Base-by-base conservation (phyloP, 2,329 filamentous ascomycete species). In the Raffaelea arxii region DNA sequence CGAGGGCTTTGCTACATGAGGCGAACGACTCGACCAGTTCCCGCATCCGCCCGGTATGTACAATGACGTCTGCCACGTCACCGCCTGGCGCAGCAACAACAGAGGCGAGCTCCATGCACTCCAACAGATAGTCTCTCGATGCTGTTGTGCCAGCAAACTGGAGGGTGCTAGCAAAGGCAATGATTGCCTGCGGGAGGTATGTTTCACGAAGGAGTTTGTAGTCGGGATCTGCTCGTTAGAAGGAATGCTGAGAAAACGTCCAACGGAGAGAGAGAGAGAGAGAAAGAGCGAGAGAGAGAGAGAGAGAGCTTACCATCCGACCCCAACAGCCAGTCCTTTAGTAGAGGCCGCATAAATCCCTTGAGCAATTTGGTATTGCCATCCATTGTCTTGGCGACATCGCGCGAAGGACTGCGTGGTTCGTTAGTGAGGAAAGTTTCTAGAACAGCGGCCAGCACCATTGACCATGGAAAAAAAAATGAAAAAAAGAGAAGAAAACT, bases 51-150 rank as follows among this genome's bases (percentile, higher is more conserved):
- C 74, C 74, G 3, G 78, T 74, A 46, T 74, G 71, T 46, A 80
- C 63, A 54, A 92, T 85, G 39, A 77, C 74, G 22, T 70, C 65
- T 2, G 82, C 78, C 36, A 91, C 64, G 54, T 83, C 80, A 22
- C 80, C 80, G 50, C 74, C 76, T 53, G 81, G 78, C 47, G 84
- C 80, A 2, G 91, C 87, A 43, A 95, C 75, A 2, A 81, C 61
- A 1, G 82, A 80, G 1, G 88, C 82, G 16, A 98, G 70, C 49
- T 95, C 86, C 85, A 98, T 91, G 56, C 83, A 86, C 59, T 91
- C 82, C 23, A 92, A 74, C 18, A 94, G 72, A 53, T 84, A 77
- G 49, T 91, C 86, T 38, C 88, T 80, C 40, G 80, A 83, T 38
- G 94, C 69, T 42, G 78, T 74, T 41, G 80, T 81, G 4, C 87